Conservation (phyloP, 768 basidiomycete genomes). For the Tricholoma sp. region DNA sequence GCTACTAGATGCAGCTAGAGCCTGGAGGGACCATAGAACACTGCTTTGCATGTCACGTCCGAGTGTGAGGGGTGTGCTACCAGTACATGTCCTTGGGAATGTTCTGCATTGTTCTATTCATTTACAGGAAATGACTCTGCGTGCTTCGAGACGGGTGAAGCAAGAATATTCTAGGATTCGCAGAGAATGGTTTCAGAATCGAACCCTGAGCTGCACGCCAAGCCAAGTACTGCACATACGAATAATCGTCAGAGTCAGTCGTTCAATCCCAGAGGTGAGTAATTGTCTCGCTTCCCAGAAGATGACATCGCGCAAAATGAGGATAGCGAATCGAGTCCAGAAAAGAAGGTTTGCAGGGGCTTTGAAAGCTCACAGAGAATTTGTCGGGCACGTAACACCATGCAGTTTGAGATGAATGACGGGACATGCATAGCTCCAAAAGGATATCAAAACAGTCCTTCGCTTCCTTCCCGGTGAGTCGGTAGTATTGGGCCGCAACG, state of each 20-base stretch:
- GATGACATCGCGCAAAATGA: conserved; percentile 9
- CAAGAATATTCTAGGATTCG: conserved; percentile 10
- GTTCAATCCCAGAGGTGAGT: neutral
- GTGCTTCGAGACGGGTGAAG: conserved; percentile 10
- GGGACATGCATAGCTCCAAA: conserved; percentile 2
- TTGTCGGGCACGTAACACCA: conserved; percentile 14
- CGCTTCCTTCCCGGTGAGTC: neutral
- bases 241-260: conserved; percentile 9
- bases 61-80: neutral
- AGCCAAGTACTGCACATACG: conserved; percentile 8
- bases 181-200: conserved; percentile 7
- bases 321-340: conserved; percentile 7
- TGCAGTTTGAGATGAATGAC: conserved; percentile 10
- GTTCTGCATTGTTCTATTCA: conserved; percentile 1
- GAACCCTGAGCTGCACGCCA: conserved; percentile 9
- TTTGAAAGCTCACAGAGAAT: conserved; percentile 6
- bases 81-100: neutral
- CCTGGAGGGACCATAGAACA: no score
- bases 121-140: conserved; percentile 3
- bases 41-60: no score
- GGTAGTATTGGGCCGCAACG: neutral
- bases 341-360: conserved; percentile 7
- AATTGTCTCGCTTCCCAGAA: conserved; percentile 10
- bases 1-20: no score
- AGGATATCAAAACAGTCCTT: conserved; percentile 11